Base-by-base conservation (phyloP, 2,329 filamentous ascomycete genomes). In the Macrophomina tecta region DNA sequence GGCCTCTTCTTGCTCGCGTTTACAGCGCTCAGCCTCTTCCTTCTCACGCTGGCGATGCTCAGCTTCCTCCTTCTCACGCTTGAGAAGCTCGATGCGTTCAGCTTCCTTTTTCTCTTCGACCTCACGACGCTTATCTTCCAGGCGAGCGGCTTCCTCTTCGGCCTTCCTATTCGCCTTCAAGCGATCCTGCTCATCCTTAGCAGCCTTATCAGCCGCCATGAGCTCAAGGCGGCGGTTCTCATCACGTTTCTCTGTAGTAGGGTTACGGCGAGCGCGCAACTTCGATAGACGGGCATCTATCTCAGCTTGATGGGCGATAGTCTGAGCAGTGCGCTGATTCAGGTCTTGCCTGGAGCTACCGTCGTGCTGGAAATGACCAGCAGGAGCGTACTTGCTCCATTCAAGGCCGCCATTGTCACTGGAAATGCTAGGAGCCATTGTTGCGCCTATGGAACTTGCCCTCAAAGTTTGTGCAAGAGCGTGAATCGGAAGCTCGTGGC, bases 371-470 rank as follows among this genome's bases (percentile, higher is more conserved):
- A 11, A 12, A n/a, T 49, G 42, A 40, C 9, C 32, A 36, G 30
- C 11, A 18, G 40, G 63, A 36, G 63, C 63, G 11, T 58, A 65
- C 40, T 32, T 56, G 63, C 51, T 56, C 51, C 32, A 34, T 30
- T 42, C 40, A 14, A 65, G 45, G 40, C 51, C 52, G 4, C 52
- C 7, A 12, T 3, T 40, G 18, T 56, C 63, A 9, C 14, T 49
- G 12, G 58, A 12, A 8, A 56, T 38, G 14, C 34, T 51, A 3
- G 64, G 64, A 45, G 55, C 32, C 64, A 66, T 66, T n/a, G 64
- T 66, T 23, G 64, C 64, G 28, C 55, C 64, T 4, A 66, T 60
- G 2, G 64, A 66, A n/a, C 64, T 66, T 53, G 64, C 53, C 36
- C 64, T 18, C 11, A 66, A 45, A 1, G 64, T 66, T 5, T 66